Base-by-base conservation (phyloP, 768 basidiomycete genomes). In the Candolleomyces aberdarensis region DNA sequence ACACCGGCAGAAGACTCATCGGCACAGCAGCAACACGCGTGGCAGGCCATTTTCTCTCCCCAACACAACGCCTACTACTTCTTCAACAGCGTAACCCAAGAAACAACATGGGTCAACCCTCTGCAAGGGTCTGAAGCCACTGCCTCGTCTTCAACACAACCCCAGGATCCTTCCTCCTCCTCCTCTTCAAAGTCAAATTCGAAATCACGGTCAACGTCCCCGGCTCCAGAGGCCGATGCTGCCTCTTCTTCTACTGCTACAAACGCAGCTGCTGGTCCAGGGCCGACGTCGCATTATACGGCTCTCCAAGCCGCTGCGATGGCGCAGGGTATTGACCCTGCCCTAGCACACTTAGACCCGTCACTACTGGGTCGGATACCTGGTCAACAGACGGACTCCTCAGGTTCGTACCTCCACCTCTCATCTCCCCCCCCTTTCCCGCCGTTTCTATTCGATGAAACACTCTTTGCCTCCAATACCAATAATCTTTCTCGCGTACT, bases 61-160 rank as follows among this genome's bases (percentile, higher is more conserved):
- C 79, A 86, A 62, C 85, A 91, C 76, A 89, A 83, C 72, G 80
- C 89, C 10, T 94, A 94, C 75, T 94, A 94, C 72, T 94, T 93
- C 77, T 90, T 81, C 80, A 94, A 93, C 73, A 60, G 84, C 10
- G 71, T 75, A 62, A 92, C 92, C 0, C 79, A 87, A 57, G 85
- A 93, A 75, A 94, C 92, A 17, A 94, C 92, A 2, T 94, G 92
- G 92, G 75, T 77, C 31, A 94, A 94, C 67, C 92, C 92, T 10
- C 77, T 94, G 44, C 76, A 83, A 31, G 47, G 32, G 14, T 15
- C 48, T 52, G 58, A 59, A 32, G 31, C 71, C 59, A 32, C 64
- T 36, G 8, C 36, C 66, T 31, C 70, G 64, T 53, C 65, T 63
- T 29, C 65, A 70, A 36, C 62, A 62, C 40, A 26, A 17, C 8